These are phyloP conservation scores for Glycine soja DNA, from an alignment of 306 rosid genomes.

Conservation along the genomic window DNA sequence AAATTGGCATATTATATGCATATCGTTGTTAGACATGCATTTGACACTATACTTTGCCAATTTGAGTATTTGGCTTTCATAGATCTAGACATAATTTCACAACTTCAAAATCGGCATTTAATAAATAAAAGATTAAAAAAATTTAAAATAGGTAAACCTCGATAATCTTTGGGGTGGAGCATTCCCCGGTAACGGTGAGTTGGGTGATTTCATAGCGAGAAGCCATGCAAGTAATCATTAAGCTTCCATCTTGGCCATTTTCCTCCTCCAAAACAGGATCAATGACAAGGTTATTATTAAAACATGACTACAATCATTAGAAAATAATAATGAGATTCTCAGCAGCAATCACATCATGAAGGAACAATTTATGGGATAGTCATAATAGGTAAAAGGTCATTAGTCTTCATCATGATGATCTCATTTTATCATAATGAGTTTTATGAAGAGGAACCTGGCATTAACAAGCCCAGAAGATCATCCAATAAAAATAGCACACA, in stretches of 20 bases:
- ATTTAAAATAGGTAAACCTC: conserved; percentile 47
- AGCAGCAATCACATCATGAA: conserved; percentile 10
- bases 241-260: conserved; percentile 93
- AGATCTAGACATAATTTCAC: not conserved
- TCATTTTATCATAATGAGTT: conserved; percentile 19
- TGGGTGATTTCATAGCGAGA: conserved; percentile 98
- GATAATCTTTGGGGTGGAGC: conserved; percentile 72
- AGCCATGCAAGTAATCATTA: too few relatives aligned
- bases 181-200: conserved; percentile 86
- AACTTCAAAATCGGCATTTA: conserved; percentile 10
- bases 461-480: conserved; percentile 21
- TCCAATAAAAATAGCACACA: conserved; percentile 14
- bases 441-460: conserved; percentile 17
- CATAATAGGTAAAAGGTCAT: conserved; percentile 36
- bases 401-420: conserved; percentile 14
- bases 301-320: conserved; percentile 66
- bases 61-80: not conserved
- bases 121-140: not conserved
- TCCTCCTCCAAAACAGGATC: conserved; percentile 93
- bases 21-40: too few relatives aligned
- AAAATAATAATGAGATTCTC: conserved; percentile 16
- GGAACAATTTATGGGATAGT: not conserved
- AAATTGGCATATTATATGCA: too few relatives aligned
- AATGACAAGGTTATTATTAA: conserved; percentile 81
- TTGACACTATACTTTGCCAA: not conserved